Base-by-base conservation (phyloP, 2,329 filamentous ascomycete genomes). In the Fusarium poae region DNA sequence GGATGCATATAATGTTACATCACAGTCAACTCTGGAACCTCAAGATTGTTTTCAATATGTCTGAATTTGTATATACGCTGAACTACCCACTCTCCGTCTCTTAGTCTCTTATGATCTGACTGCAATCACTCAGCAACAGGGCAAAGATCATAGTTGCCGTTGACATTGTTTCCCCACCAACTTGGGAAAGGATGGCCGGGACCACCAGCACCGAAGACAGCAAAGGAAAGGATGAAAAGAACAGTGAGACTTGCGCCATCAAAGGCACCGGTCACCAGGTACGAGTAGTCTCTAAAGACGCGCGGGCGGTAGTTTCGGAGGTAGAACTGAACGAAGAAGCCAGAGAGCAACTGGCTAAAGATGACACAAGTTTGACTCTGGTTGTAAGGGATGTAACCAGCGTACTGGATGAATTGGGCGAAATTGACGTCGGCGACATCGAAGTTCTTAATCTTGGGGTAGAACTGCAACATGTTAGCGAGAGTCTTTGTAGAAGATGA, bases 381-480 rank as follows among this genome's bases (percentile, higher is more conserved):
- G 73, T 87, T 86, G 76, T 86, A 87, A 0, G 85, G 85, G 54
- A 88, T 83, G 55, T 79, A 86, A 16, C 85, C 85, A 11, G 84
- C 82, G 56, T 81, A 87, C 67, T 86, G 84, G 54, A 87, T 82
- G 57, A 87, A 82, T 65, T 86, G 85, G 0, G 85, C 80, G 53
- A 87, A 70, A 69, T 87, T 88, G 75, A 87, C 75, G 15, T 84
- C 81, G 4, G 66, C 58, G 3, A 82, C 62, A 0, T 79, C 74
- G 49, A 86, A 80, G 16, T 73, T 73, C 9, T 78, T 74, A 57
- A 87, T 79, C 43, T 79, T 84, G 25, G 85, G 85, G 4, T 81
- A 61, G 57, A 85, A 82, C 83, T 85, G 50, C 1, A 8, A 40
- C 1, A 16, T 71, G 20, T 59, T 10, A 57, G 29, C 13, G 2